Conservation (phyloP, 2,329 filamentous ascomycete species). For the Clonostachys byssicola region DNA sequence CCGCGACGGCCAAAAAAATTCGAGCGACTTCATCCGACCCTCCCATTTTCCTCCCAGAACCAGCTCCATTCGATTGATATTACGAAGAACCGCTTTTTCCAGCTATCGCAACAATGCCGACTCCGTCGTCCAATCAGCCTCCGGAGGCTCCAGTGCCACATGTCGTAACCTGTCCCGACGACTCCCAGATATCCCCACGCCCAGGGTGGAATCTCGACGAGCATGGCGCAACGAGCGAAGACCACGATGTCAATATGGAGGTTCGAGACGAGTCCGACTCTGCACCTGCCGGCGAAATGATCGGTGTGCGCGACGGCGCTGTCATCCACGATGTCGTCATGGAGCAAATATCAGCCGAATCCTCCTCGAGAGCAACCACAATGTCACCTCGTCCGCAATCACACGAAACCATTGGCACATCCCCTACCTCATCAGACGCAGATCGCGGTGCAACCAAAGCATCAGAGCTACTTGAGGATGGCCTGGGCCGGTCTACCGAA, state of each 20-base stretch:
- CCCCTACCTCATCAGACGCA: slow-evolving; percentile 20
- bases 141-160: slow-evolving; percentile 28
- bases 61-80: no score
- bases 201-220: neutral
- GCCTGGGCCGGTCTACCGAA: neutral
- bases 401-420: slow-evolving; percentile 22
- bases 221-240: neutral
- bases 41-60: no score
- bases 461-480: neutral
- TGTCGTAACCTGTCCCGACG: slow-evolving; percentile 37
- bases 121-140: slow-evolving; percentile 36
- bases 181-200: slow-evolving; percentile 15
- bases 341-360: slow-evolving; percentile 15
- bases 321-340: slow-evolving; percentile 12
- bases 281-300: slow-evolving; percentile 7
- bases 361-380: slow-evolving; percentile 32
- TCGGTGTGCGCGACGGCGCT: slow-evolving; percentile 9
- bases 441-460: slow-evolving; percentile 27
- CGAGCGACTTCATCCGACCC: no score
- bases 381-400: slow-evolving; percentile 36
- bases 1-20: no score
- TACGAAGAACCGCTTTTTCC: neutral
- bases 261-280: neutral
- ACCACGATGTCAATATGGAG: neutral
- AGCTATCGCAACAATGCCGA: slow-evolving; percentile 30